Evolutionary conservation across 2,329 filamentous ascomycete genomes (phyloP).

Genomic region (Clarireedia homoeocarpa): DNA sequence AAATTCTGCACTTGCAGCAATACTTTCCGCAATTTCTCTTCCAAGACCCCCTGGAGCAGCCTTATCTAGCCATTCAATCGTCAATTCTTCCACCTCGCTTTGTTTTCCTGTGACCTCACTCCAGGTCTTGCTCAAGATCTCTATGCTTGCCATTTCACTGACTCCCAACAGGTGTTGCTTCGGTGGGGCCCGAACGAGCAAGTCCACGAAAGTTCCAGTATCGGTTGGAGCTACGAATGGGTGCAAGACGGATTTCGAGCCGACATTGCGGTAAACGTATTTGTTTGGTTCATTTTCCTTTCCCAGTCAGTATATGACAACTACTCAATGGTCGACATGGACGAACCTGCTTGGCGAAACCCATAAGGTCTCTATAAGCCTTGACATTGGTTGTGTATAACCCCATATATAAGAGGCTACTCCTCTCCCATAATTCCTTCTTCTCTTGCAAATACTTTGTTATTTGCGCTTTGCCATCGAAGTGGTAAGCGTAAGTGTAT

Average conservation of each 20-base stretch:
- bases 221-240: slow-evolving; percentile 27
- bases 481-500: slow-evolving; percentile 32
- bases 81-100: slow-evolving; percentile 10
- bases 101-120: slow-evolving; percentile 14
- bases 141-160: slow-evolving; percentile 13
- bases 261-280: slow-evolving; percentile 11
- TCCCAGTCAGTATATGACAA: neutral
- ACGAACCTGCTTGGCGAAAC: neutral
- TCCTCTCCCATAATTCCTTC: slow-evolving; percentile 27
- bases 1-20: slow-evolving; percentile 30
- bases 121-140: slow-evolving; percentile 17
- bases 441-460: slow-evolving; percentile 22
- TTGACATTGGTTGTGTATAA: slow-evolving; percentile 30
- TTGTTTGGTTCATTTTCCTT: slow-evolving; percentile 8
- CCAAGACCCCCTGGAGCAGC: slow-evolving; percentile 27
- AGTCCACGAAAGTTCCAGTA: slow-evolving; percentile 27
- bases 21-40: slow-evolving; percentile 30
- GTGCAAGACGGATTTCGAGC: slow-evolving; percentile 10
- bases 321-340: slow-evolving; percentile 3
- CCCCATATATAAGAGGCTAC: slow-evolving; percentile 30
- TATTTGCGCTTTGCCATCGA: slow-evolving; percentile 31
- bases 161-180: slow-evolving; percentile 19
- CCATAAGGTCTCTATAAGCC: neutral
- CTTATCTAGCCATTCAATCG: slow-evolving; percentile 22
- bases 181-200: slow-evolving; percentile 15